phyloP scores from a whole-genome alignment of 306 rosid species.

The Arachis stenosperma region DNA sequence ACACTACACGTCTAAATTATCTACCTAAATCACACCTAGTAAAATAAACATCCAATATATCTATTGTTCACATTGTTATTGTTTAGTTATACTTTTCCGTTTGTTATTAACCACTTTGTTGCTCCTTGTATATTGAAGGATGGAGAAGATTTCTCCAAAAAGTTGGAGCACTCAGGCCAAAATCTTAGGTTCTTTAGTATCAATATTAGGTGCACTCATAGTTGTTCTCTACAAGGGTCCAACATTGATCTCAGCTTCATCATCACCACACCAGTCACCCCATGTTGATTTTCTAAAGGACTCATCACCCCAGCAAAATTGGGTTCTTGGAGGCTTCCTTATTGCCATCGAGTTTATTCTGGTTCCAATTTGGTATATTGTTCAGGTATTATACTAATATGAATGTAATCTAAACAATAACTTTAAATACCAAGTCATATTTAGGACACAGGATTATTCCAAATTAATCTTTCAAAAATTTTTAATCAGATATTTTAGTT shows the following conservation, averaged over 20 bases:
- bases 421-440: too few species aligned
- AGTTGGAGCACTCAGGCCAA: constrained; percentile 56
- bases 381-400: constrained; percentile 45
- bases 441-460: too few species aligned
- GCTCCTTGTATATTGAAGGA: constrained; percentile 45
- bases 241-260: constrained; percentile 32
- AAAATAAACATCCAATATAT: too few species aligned
- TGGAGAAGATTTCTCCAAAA: constrained; percentile 51
- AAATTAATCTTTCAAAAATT: too few species aligned
- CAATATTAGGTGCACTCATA: constrained; percentile 58
- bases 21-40: too few species aligned
- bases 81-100: background rate
- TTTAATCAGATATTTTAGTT: too few species aligned
- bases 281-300: constrained; percentile 7
- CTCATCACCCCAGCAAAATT: constrained; percentile 43
- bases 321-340: constrained; percentile 58
- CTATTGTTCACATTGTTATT: too few species aligned
- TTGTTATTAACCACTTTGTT: background rate
- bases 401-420: too few species aligned
- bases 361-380: constrained; percentile 49
- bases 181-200: constrained; percentile 52
- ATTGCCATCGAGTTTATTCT: constrained; percentile 41
- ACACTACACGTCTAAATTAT: too few species aligned
- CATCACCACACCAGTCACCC: constrained; percentile 5
- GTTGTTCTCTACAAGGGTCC: constrained; percentile 63